Base-by-base conservation (phyloP, 2,329 filamentous ascomycete species). In the Fusarium temperatum region DNA sequence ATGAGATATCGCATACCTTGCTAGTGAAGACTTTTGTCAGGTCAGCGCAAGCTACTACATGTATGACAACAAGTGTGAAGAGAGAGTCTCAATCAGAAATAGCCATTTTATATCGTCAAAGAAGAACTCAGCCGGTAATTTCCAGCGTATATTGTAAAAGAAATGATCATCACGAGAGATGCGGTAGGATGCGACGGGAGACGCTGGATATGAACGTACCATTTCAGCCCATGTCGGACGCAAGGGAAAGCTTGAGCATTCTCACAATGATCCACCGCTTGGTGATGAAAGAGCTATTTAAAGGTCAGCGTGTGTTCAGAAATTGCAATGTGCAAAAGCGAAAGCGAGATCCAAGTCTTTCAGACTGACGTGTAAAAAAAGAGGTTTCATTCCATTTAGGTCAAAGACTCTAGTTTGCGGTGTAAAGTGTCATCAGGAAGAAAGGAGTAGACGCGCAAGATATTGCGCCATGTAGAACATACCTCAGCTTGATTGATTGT, bases 341-440 rank as follows among this genome's bases (percentile, higher is more conserved):
- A 67, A 58, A 65, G 73, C 65, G 61, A 73, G 60, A 70, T 75
- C 32, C 60, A 79, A 73, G 75, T 81, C 81, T 84, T 88, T 96
- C 94, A 96, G 94, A 94, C 94, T 96, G 94, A 96, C 93, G 93
- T 96, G 91, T 90, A 91, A 94, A 77, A 91, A 77, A 75, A 82
- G 84, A 90, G 84, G 92, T 96, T 95, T 95, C 93, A 96, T 92
- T 89, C 90, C 88, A 83, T 82, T 71, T 83, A 87, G 92, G 91
- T 97, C 94, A 96, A 96, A 97, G 94, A 97, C 94, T 97, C 94
- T 97, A 97, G 93, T 95, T 95, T 92, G 91, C 89, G 92, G 93
- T 94, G 92, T 89, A 88, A 86, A 83, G 85, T 94, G 91, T 95
- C 94, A 96, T 96, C 94, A 94, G 82, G 84, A 84, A 86, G 70